Evolutionary conservation across 106 monocot species (phyloP), one percentile per base, ranked within the genome.

Genomic region (Acorus gramineus): DNA sequence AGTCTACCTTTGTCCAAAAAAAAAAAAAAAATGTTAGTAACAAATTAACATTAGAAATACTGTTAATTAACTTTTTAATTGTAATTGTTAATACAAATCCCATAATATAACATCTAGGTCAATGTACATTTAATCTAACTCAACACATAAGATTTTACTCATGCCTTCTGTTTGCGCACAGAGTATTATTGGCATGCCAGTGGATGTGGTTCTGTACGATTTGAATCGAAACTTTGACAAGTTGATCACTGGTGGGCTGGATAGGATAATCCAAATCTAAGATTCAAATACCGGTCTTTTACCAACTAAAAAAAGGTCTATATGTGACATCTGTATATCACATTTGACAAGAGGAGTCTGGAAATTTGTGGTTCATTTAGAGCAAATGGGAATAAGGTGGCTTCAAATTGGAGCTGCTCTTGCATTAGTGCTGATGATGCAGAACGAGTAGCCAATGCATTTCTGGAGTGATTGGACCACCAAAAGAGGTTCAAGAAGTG

Each of bases 211-310:
- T 96, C 96, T 52, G 55, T 96, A 42, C 12, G 64, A 8, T 91
- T 91, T 52, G 73, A 84, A 28, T 70, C 76, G 70, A 87, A 87
- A 79, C 73, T 87, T 87, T 11, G 65, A 85, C 62, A 82, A 66
- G 57, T 63, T 96, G 46, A 72, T 91, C 55, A 91, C 62, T 43
- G 96, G 91, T 2, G 96, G 96, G 9, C 91, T 91, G 57, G 96
- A 96, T 56, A 76, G 71, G 49, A 73, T 76, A 2, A 79, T 96
- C 62, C 91, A 87, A 70, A 73, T 87, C 7, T 96, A 91, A 87
- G 87, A 87, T 51, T 52, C 85, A 52, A 61, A 63, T 14, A 72
- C 82, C 11, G 91, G 90, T 3, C 49, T 50, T 4, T 59, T 83
- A 50, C 70, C 11, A 96, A 60, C 76, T 96, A 13, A 71, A 83